Conservation (phyloP, 202 grass and related monocot species). For the Eragrostis tef region DNA sequence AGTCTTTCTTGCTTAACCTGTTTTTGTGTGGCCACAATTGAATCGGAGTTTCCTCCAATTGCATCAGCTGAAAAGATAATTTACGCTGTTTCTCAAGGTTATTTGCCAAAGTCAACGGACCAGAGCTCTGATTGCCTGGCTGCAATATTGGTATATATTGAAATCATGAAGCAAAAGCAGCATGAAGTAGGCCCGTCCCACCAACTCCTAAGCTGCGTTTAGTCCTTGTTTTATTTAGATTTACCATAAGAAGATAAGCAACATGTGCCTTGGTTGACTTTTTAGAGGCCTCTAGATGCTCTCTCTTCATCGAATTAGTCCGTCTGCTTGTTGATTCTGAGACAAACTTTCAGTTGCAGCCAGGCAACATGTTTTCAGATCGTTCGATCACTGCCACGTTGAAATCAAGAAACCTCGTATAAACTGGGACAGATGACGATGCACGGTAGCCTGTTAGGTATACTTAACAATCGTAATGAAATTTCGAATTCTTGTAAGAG, state of each 20-base stretch:
- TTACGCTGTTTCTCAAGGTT: not conserved
- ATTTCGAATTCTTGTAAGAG: not conserved
- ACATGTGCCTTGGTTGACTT: constrained; percentile 34
- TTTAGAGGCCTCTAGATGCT: not conserved
- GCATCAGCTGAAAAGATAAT: not conserved
- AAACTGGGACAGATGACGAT: not conserved
- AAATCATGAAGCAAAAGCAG: constrained; percentile 35
- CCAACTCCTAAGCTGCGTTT: constrained; percentile 7
- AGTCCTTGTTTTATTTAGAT: not conserved
- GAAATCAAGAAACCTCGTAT: not conserved
- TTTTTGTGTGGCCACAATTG: not conserved
- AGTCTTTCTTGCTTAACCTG: not conserved
- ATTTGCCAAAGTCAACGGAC: constrained; percentile 36
- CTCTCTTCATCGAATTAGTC: not conserved
- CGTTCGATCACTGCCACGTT: not conserved
- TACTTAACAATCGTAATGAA: not conserved
- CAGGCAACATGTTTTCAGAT: not conserved
- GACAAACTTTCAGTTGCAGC: not conserved
- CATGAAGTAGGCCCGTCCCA: constrained; percentile 50
- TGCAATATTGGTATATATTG: not conserved
- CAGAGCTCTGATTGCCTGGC: constrained; percentile 19
- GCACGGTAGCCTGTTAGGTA: not conserved
- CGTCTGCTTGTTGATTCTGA: not conserved
- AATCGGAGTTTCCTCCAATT: not conserved
- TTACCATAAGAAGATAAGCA: not conserved